Base-by-base conservation (phyloP, 805 yeast species). In the Candida suzukii region DNA sequence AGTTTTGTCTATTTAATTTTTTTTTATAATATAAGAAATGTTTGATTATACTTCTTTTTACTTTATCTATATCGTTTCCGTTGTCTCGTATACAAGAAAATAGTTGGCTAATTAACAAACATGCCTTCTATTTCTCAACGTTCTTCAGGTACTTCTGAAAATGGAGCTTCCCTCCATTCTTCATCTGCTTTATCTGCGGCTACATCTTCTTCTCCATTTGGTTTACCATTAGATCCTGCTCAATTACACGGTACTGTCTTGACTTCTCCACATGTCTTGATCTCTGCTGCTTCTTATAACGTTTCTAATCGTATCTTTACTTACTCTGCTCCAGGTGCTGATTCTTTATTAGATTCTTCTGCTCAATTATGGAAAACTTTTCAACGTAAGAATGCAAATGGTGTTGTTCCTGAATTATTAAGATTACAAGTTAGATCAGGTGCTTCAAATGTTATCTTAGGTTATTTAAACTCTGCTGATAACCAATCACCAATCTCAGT, bases 371-470 rank as follows among this genome's bases (percentile, higher is more conserved):
- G 95, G 95, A 57, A 70, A 35, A 59, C 66, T 36, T 60, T 68
- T 38, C 68, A 67, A 54, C 71, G 75, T 53, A 54, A 58, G 31
- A 82, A 83, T 56, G 66, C 76, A 13, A 55, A 61, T 36, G 80
- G 79, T 20, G 62, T 59, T n/a, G 76, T 80, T 41, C 93, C 95
- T 22, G 68, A 68, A 41, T 61, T 82, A 50, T 68, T 77, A 55
- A 66, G 73, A 47, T 61, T 82, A 43, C 88, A 88, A 55, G 75
- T 86, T 42, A 78, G 95, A 58, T 68, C 83, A 2, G 97, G 96
- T 52, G 93, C 96, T 26, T 86, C 91, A 36, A 73, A 78, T 46
- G 75, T 85, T 22, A 72, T 91, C 36, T 66, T 85, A 39, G 97
- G 96, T 30, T 90, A 80, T 63, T 60, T 76, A 44, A 22, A 33